These are phyloP conservation scores for Rauvolfia tetraphylla DNA, from an alignment of 257 asterid species.

Conservation along the genomic window DNA sequence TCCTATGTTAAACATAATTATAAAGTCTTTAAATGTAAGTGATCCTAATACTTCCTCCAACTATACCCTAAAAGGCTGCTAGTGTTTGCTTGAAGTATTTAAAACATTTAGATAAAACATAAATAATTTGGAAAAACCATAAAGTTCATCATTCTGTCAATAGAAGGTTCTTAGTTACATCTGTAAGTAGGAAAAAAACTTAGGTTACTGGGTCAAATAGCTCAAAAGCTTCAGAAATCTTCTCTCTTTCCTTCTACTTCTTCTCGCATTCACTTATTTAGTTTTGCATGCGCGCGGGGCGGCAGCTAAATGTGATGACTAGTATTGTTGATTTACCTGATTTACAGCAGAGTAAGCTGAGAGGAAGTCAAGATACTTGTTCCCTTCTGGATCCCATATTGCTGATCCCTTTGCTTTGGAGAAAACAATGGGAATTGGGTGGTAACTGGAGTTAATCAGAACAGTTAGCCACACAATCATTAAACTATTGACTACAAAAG, in stretches of 20 bases:
- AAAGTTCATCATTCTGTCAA: not conserved
- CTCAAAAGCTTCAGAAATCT: not conserved
- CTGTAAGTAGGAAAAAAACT: no score
- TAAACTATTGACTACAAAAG: not conserved
- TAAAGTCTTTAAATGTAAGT: not conserved
- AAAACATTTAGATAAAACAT: not conserved
- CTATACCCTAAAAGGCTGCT: not conserved
- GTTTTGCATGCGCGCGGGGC: not conserved
- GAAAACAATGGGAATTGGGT: conserved; percentile 87
- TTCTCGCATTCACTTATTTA: not conserved
- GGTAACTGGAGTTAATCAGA: conserved; percentile 66
- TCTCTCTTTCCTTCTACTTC: not conserved
- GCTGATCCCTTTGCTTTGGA: conserved; percentile 87
- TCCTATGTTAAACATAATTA: not conserved
- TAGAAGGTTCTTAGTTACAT: not conserved
- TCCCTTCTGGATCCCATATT: conserved; percentile 95
- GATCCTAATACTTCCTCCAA: not conserved
- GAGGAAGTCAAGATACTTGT: conserved; percentile 85
- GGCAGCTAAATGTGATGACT: not conserved
- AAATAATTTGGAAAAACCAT: not conserved
- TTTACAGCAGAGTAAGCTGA: conserved; percentile 95
- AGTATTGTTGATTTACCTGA: conserved; percentile 51
- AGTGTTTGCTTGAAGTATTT: not conserved
- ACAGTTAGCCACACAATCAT: not conserved
- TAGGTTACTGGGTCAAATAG: not conserved